Evolutionary conservation across 2,329 filamentous ascomycete species (phyloP), one percentile per base, ranked within the genome.

Genomic region (Cladosporium oxysporum): DNA sequence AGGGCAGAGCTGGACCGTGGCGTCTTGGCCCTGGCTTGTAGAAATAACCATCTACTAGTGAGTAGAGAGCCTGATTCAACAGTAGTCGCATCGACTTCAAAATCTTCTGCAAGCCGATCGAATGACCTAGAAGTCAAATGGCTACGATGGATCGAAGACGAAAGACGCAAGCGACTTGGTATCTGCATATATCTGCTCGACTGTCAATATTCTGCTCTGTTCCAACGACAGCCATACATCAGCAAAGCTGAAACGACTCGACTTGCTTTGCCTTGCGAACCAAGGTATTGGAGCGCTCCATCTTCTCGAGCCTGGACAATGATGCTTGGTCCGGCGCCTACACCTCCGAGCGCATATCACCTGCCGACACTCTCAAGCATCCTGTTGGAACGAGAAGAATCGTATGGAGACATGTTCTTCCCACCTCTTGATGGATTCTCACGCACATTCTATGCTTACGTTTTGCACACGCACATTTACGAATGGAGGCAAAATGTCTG

Each of bases 401-500:
- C 8, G 3, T 29, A 52, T 29, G 49, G 49, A 28, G 23, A 29
- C 3, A 52, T 52, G 49, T 52, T 52, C 49, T 52, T 52, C 16
- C 49, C 49, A 18, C 49, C 49, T 18, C 49, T 52, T 6, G 49
- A 52, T 29, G 49, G 26, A 28, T 52, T 52, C 26, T 52, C 49
- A 4, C 49, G 49, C 23, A 52, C 49, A 1, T 52, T 52, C 3
- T 52, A 52, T 52, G 49, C 49, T 29, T 52, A 52, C 12, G 49
- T 52, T 10, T 6, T 52, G 49, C 49, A 52, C 49, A 52, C 49
- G 16, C 49, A 28, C 14, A 52, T 52, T 2, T 52, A 52, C 16
- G 49, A 52, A 14, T 52, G 49, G 49, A 52, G 49, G 26, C 49
- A 52, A 29, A 52, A 52, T 28, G 49, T 52, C 49, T 52, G 49